Evolutionary conservation across 1,139 yeast species (phyloP).

Genomic region (Sugiyamaella castrensis): DNA sequence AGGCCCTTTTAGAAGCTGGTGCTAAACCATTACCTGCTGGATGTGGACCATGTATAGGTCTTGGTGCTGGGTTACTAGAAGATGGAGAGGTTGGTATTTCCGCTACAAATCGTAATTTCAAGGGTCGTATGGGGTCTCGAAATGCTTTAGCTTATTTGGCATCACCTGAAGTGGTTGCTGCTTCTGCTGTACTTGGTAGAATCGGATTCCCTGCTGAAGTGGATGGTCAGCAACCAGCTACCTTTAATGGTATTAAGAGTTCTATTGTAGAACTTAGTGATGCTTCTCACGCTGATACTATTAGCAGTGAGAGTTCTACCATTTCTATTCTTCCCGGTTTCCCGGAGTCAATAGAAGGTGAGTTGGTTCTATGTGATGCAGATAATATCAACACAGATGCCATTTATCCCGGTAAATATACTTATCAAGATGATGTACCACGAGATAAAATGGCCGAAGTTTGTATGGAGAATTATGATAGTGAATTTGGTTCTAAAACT

Average conservation of each 20-base stretch:
- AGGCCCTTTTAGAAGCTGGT: constrained; percentile 83
- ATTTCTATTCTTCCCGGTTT: constrained; percentile 82
- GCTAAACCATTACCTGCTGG: constrained; percentile 97
- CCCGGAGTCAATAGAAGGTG: constrained; percentile 87
- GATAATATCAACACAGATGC: constrained; percentile 98
- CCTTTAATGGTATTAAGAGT: constrained; percentile 48
- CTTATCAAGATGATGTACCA: constrained; percentile 95
- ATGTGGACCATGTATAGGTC: constrained; percentile 98
- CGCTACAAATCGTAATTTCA: constrained; percentile 96
- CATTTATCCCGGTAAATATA: constrained; percentile 97
- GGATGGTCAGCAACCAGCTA: constrained; percentile 48
- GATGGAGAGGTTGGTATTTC: constrained; percentile 98
- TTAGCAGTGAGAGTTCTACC: constrained; percentile 41
- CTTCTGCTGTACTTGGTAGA: constrained; percentile 89
- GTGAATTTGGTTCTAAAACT: constrained; percentile 78
- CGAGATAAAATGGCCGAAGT: constrained; percentile 96
- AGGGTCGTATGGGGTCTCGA: constrained; percentile 98
- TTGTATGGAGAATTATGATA: constrained; percentile 97
- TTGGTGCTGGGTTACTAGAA: constrained; percentile 88
- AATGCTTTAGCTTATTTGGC: constrained; percentile 96
- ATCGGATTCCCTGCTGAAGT: constrained; percentile 92
- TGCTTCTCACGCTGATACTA: constrained; percentile 31
- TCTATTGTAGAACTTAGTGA: constrained; percentile 40
- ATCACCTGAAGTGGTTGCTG: constrained; percentile 97
- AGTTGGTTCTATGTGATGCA: constrained; percentile 90